These are phyloP conservation scores for Fusarium sp. DNA, from an alignment of 2,329 filamentous ascomycete genomes.

Conservation along the genomic window DNA sequence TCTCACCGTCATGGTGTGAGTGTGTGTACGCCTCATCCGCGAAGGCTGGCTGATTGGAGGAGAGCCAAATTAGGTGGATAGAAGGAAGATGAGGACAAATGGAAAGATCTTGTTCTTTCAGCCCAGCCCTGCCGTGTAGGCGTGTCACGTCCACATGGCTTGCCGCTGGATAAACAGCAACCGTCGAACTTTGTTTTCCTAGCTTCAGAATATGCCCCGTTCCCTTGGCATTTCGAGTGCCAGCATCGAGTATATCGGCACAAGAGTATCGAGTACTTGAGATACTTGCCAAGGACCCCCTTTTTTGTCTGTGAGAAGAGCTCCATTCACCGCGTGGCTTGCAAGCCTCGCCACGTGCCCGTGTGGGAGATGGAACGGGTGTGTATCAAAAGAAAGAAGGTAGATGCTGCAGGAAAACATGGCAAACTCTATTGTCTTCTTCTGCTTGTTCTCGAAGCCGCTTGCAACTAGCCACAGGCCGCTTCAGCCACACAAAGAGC, in stretches of 20 bases:
- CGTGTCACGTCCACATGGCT: conserved; percentile 29
- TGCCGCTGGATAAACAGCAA: conserved; percentile 19
- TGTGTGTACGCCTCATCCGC: conserved; percentile 10
- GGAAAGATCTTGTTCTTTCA: conserved; percentile 7
- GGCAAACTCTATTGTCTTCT: conserved; percentile 27
- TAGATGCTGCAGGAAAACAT: conserved; percentile 10
- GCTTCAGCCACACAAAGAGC: conserved; percentile 21
- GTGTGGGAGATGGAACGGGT: conserved; percentile 12
- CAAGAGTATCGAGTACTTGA: conserved; percentile 34
- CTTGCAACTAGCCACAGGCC: conserved; percentile 23
- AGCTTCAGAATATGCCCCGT: conserved; percentile 2
- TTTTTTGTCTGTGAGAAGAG: conserved; percentile 7
- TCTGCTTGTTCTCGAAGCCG: conserved; percentile 27
- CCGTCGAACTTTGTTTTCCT: conserved; percentile 16
- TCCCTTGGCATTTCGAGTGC: neutral
- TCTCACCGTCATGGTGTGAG: conserved; percentile 13
- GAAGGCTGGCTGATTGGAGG: conserved; percentile 13
- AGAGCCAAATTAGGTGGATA: conserved; percentile 8
- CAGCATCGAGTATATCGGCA: conserved; percentile 2
- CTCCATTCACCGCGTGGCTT: conserved; percentile 25
- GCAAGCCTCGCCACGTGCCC: conserved; percentile 42
- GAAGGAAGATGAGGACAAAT: conserved; percentile 18
- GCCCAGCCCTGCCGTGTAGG: conserved; percentile 19
- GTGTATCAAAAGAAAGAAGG: conserved; percentile 23
- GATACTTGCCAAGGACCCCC: conserved; percentile 23